Conservation (phyloP, 495 filamentous ascomycete genomes). For the Trichoderma reesei region DNA sequence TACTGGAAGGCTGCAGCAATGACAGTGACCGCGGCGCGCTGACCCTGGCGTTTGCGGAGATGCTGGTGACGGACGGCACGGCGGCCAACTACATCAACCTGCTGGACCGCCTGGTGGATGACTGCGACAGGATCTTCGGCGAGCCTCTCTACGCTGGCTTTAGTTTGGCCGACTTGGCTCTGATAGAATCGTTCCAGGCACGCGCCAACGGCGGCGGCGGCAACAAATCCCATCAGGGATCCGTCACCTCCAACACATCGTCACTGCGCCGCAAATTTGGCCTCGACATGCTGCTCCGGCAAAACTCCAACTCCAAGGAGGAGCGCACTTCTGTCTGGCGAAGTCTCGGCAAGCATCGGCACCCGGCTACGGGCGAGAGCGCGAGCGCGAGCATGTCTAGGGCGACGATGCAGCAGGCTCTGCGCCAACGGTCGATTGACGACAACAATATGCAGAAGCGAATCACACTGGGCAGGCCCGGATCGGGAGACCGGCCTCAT, state of each 20-base stretch:
- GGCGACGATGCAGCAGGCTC: slow-evolving; percentile 30
- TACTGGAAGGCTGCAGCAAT: slow-evolving; percentile 89
- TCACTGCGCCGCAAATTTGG: slow-evolving; percentile 78
- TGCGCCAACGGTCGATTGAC: slow-evolving; percentile 54
- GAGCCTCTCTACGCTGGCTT: slow-evolving; percentile 24
- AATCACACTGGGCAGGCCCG: slow-evolving; percentile 41
- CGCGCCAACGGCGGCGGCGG: slow-evolving; percentile 31
- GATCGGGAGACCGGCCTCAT: slow-evolving; percentile 55
- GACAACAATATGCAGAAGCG: slow-evolving; percentile 34
- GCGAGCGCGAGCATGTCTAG: slow-evolving; percentile 29
- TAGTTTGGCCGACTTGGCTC: not conserved
- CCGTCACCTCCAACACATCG: slow-evolving; percentile 58
- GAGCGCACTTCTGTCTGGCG: slow-evolving; percentile 76
- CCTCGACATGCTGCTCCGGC: slow-evolving; percentile 60
- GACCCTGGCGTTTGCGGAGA: slow-evolving; percentile 82
- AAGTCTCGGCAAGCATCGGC: slow-evolving; percentile 73
- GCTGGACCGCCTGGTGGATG: slow-evolving; percentile 84
- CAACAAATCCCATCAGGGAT: slow-evolving; percentile 39
- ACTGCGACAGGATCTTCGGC: slow-evolving; percentile 80
- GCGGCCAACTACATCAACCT: slow-evolving; percentile 81
- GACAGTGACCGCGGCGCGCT: slow-evolving; percentile 86
- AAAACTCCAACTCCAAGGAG: slow-evolving; percentile 62
- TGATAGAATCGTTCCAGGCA: not conserved
- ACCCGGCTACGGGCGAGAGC: slow-evolving; percentile 43
- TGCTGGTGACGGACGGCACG: slow-evolving; percentile 67